Base-by-base conservation (phyloP, 2,329 filamentous ascomycete genomes). In the Fusarium palustre region DNA sequence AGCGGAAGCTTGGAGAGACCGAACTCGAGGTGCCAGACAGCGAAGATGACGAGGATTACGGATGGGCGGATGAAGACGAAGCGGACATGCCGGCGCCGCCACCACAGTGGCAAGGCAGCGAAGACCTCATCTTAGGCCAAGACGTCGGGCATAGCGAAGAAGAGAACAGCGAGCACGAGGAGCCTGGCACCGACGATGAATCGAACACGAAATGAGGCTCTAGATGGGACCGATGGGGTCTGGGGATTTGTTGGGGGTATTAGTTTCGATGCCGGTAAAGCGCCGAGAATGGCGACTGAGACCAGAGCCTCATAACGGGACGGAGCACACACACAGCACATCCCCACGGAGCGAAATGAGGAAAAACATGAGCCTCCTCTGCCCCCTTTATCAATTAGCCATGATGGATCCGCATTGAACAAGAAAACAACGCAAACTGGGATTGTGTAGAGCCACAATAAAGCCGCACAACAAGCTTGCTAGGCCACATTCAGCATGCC, bases 41-140 rank as follows among this genome's bases (percentile, higher is more conserved):
- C 66, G 88, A 90, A 43, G 86, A 85, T 31, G 89, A 91, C 62
- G 90, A 92, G 67, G 88, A 92, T 73, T 92, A 92, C 73, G 90
- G 90, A 16, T 93, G 91, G 91, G 86, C 86, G 39, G 87, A 91
- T 54, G 86, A 88, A 45, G 88, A 90, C 71, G 89, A 91, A 59
- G 85, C 86, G 57, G 83, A 85, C 52, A 80, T 89, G 71, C 87
- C 88, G 13, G 81, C 80, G 5, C 85, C 85, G 78, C 88, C 88
- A n/a, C 87, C 87, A 11, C 88, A 90, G 75, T 90, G 87, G 87
- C 88, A 90, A 77, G 88, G 88, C 22, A 90, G 88, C 70, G 88
- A 91, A 72, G 88, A 90, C 73, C 79, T 90, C 45, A 79, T 90
- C 36, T 80, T 89, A 7, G 84, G 84, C 49, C 82, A 82, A 45